Conservation (phyloP, 495 filamentous ascomycete species). For the Lindgomyces ingoldianus region DNA sequence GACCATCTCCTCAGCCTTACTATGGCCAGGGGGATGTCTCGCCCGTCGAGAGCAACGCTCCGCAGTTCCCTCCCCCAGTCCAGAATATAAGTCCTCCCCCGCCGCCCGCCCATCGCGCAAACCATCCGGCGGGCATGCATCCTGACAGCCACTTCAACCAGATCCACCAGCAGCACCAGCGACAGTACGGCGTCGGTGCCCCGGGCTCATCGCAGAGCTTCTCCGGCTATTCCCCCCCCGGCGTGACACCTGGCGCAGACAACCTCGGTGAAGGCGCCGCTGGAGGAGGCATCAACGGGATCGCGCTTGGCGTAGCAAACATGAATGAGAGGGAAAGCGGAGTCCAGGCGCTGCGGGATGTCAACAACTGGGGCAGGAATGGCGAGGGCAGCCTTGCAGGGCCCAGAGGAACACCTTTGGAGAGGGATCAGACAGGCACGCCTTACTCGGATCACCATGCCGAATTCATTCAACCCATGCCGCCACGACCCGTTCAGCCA, state of each 20-base stretch:
- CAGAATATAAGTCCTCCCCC: conserved; percentile 21
- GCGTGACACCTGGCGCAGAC: conserved; percentile 72
- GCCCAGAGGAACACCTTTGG: conserved; percentile 13
- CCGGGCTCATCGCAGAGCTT: conserved; percentile 12
- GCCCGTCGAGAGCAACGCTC: conserved; percentile 19
- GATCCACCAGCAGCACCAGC: conserved; percentile 17
- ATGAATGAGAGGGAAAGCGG: conserved; percentile 72
- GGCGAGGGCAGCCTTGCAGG: conserved; percentile 45
- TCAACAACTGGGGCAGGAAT: conserved; percentile 45
- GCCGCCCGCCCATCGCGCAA: conserved; percentile 26
- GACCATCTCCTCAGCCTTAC: conserved; percentile 25
- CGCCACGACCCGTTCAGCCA: conserved; percentile 24
- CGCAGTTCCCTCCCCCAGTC: conserved; percentile 15
- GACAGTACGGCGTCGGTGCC: conserved; percentile 16
- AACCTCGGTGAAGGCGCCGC: conserved; percentile 70
- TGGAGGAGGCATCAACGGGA: conserved; percentile 71
- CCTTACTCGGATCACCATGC: conserved; percentile 13
- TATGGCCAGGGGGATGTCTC: conserved; percentile 25
- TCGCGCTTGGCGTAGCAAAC: conserved; percentile 73
- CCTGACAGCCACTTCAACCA: conserved; percentile 26
- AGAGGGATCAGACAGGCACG: conserved; percentile 11
- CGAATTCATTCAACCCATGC: conserved; percentile 7
- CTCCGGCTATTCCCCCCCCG: conserved; percentile 34
- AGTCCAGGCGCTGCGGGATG: conserved; percentile 62
- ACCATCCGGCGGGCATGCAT: conserved; percentile 26